Evolutionary conservation across 441 rosid genomes (phyloP), one percentile per base, ranked within the genome.

Genomic region (Gossypium gossypioides): DNA sequence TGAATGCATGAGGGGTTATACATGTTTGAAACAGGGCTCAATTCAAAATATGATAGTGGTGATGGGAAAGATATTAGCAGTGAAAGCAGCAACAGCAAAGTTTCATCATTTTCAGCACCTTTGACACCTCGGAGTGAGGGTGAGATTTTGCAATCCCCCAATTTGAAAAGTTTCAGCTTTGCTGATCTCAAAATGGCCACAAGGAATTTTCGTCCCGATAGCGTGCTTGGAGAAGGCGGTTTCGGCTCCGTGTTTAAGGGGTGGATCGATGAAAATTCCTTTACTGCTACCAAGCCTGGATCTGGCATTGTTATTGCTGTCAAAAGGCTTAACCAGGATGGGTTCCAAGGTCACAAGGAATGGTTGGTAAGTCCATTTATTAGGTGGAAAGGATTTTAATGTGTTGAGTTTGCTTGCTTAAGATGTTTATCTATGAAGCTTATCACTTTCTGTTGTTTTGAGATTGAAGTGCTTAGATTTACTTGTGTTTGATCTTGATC

Each of bases 231-330:
- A 68, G 98, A 93, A 83, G 98, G 98, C 64, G 98, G 98, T 48
- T 93, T 93, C 60, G 98, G 98, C 76, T 89, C 92, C 0, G 98
- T 93, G 61, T 91, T 89, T 40, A 93, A 93, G 77, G 98, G 98
- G n/a, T 93, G 98, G 98, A 82, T 93, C 37, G 98, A 89, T 75
- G 91, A 87, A 79, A 76, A 84, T 60, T 74, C 97, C 62, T 79
- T 78, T 4, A 22, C 84, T 59, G 96, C 94, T 19, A 2, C 94
- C 69, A 93, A 89, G 82, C 89, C 97, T 48, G 98, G 98, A 65
- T 88, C 94, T 68, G 96, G 97, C 71, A 62, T 84, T 74, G 90
- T 89, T 71, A 86, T 89, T 83, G 97, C 97, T 56, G 96, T 86
- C 60, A 92, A 92, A 81, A 90, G 75, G 81, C 96, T 92, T 62